A percentile compares a stretch with the other conserved stretches of the same genome.
phyloP scores from a whole-genome alignment of 352 stramenopile genomes.

The Phytophthora multivora region DNA sequence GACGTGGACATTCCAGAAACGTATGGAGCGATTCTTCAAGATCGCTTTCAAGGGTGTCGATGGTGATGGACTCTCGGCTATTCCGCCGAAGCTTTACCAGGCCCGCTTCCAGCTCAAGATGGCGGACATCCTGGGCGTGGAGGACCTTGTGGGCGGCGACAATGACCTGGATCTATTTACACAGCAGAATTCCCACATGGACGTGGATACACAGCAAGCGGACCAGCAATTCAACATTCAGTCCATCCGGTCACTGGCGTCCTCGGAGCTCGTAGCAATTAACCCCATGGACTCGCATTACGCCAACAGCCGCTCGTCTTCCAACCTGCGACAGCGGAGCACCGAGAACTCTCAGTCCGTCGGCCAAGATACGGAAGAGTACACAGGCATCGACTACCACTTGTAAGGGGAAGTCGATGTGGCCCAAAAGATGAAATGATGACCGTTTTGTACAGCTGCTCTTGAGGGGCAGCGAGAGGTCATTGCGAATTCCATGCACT shows the following conservation, averaged over 20 bases:
- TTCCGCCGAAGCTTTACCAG: slow-evolving; percentile 83
- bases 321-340: slow-evolving; percentile 59
- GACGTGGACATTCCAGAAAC: slow-evolving; percentile 88
- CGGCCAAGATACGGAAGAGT: slow-evolving; percentile 82
- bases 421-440: slow-evolving; percentile 6
- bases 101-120: slow-evolving; percentile 88
- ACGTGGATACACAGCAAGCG: slow-evolving; percentile 72
- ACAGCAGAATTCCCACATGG: slow-evolving; percentile 90
- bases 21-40: slow-evolving; percentile 89
- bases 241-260: slow-evolving; percentile 69
- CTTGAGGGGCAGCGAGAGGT: not conserved
- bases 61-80: slow-evolving; percentile 82
- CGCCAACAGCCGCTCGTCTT: slow-evolving; percentile 53
- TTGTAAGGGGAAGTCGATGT: slow-evolving; percentile 49
- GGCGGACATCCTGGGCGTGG: slow-evolving; percentile 84
- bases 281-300: slow-evolving; percentile 71
- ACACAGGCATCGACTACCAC: slow-evolving; percentile 87
- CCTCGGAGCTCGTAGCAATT: slow-evolving; percentile 66
- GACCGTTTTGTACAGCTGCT: slow-evolving; percentile 13
- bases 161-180: slow-evolving; percentile 68
- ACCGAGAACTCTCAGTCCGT: slow-evolving; percentile 71
- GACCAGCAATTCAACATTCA: slow-evolving; percentile 65
- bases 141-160: slow-evolving; percentile 63
- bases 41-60: slow-evolving; percentile 85
- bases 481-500: not conserved